Conservation (phyloP, 768 basidiomycete species). For the Pleurotus djamor region DNA sequence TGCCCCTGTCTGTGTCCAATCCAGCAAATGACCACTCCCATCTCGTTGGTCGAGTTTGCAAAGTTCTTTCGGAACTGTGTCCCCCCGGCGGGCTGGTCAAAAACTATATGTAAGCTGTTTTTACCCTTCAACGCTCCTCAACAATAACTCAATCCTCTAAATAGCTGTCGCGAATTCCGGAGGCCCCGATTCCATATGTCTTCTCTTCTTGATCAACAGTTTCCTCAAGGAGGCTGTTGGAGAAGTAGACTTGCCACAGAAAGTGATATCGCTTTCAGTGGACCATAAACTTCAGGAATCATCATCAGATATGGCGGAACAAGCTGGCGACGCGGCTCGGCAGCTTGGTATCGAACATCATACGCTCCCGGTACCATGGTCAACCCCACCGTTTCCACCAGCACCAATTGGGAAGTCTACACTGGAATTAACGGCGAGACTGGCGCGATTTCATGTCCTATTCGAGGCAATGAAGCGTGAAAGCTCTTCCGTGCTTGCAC, state of each 20-base stretch:
- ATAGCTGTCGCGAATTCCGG: constrained; percentile 78
- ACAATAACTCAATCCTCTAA: not conserved
- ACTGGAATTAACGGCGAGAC: constrained; percentile 57
- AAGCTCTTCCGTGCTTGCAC: constrained; percentile 44
- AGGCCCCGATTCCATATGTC: constrained; percentile 79
- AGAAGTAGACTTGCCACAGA: constrained; percentile 14
- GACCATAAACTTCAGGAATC: constrained; percentile 67
- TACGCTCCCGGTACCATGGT: constrained; percentile 57
- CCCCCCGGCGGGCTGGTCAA: constrained; percentile 50
- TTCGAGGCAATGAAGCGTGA: constrained; percentile 41
- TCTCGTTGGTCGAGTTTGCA: constrained; percentile 47
- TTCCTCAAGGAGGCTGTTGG: constrained; percentile 26
- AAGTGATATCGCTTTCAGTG: constrained; percentile 59
- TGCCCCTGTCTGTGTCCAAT: not conserved
- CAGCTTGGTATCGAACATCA: constrained; percentile 44
- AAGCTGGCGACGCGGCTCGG: constrained; percentile 40
- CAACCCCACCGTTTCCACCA: constrained; percentile 43
- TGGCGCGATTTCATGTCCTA: constrained; percentile 53
- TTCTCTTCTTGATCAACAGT: constrained; percentile 64
- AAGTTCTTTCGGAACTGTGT: constrained; percentile 40
- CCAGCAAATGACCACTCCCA: constrained; percentile 20
- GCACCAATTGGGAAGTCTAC: constrained; percentile 34
- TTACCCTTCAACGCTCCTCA: not conserved
- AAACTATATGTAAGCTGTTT: constrained; percentile 44
- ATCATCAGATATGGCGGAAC: constrained; percentile 53